These are phyloP conservation scores for Marsdenia floribunda DNA, from an alignment of 257 asterid genomes.

Conservation along the genomic window DNA sequence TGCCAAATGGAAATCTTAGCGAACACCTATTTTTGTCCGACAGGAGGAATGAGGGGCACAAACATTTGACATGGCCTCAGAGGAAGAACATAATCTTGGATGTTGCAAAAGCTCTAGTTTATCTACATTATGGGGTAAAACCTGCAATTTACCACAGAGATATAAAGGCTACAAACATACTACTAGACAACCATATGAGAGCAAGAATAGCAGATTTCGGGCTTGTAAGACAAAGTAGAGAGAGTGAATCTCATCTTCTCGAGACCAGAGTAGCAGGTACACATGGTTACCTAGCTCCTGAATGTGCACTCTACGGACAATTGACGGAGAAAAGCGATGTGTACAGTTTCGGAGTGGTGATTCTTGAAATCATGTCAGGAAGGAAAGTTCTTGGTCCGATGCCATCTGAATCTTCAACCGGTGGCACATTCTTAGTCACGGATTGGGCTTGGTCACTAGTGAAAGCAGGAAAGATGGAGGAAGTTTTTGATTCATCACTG, in stretches of 20 bases:
- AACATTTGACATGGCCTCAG: slow-evolving; percentile 41
- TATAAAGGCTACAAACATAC: slow-evolving; percentile 59
- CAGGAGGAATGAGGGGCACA: slow-evolving; percentile 1
- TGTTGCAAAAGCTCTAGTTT: slow-evolving; percentile 52
- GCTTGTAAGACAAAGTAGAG: slow-evolving; percentile 37
- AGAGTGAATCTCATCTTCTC: slow-evolving; percentile 31
- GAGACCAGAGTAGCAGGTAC: slow-evolving; percentile 52
- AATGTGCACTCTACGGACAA: slow-evolving; percentile 59
- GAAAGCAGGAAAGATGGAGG: slow-evolving; percentile 36
- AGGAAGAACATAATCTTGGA: slow-evolving; percentile 58
- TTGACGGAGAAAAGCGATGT: slow-evolving; percentile 59
- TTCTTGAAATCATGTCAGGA: slow-evolving; percentile 54
- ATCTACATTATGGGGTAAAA: slow-evolving; percentile 56
- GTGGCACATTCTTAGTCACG: slow-evolving; percentile 31
- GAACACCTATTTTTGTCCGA: slow-evolving; percentile 30
- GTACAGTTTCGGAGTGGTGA: slow-evolving; percentile 55
- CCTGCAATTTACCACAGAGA: slow-evolving; percentile 67
- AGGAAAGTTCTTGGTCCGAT: slow-evolving; percentile 43
- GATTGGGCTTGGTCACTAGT: slow-evolving; percentile 62
- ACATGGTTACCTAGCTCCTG: slow-evolving; percentile 61
- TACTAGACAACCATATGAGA: slow-evolving; percentile 47
- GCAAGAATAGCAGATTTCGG: slow-evolving; percentile 62
- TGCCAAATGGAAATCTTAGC: slow-evolving; percentile 50
- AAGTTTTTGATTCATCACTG: slow-evolving; percentile 38
- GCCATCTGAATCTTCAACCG: slow-evolving; percentile 8